phyloP scores from a whole-genome alignment of 176 grass and related monocot genomes.

The Lolium perenne region DNA sequence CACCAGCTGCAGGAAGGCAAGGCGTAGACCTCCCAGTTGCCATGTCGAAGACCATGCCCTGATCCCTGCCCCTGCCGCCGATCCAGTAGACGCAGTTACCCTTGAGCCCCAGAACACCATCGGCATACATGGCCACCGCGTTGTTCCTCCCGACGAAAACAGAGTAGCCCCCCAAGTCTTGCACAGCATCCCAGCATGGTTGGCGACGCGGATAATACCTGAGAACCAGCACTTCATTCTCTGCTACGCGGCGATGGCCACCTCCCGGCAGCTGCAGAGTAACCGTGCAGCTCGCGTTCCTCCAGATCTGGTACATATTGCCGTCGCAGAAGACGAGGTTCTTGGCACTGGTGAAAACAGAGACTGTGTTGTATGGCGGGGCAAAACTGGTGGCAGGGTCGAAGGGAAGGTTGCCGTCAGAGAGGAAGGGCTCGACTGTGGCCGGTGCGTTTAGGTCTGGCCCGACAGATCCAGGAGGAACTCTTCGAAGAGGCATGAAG shows the following conservation, averaged over 20 bases:
- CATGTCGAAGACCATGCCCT: slow-evolving; percentile 71
- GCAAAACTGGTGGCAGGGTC: slow-evolving; percentile 51
- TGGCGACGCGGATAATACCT: slow-evolving; percentile 56
- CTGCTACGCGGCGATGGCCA: slow-evolving; percentile 45
- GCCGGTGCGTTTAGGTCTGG: slow-evolving; percentile 47
- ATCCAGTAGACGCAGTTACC: slow-evolving; percentile 62
- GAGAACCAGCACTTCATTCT: slow-evolving; percentile 57
- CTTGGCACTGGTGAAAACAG: slow-evolving; percentile 49
- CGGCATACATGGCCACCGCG: slow-evolving; percentile 46
- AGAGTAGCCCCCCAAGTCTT: slow-evolving; percentile 40
- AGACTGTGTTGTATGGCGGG: slow-evolving; percentile 52
- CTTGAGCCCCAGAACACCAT: slow-evolving; percentile 38
- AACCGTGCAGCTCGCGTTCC: slow-evolving; percentile 59
- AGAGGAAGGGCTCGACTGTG: slow-evolving; percentile 39
- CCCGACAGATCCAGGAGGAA: slow-evolving; percentile 42
- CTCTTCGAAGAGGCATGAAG: slow-evolving; percentile 14
- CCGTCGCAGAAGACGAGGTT: slow-evolving; percentile 54
- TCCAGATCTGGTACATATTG: slow-evolving; percentile 57
- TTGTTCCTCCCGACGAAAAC: slow-evolving; percentile 60
- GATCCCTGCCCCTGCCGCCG: slow-evolving; percentile 57
- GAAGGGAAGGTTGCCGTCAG: slow-evolving; percentile 49
- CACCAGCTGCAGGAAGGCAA: slow-evolving; percentile 33
- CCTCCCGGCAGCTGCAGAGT: slow-evolving; percentile 59
- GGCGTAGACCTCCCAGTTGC: slow-evolving; percentile 45
- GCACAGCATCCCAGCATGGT: slow-evolving; percentile 52